Base-by-base conservation (phyloP, 768 basidiomycete genomes). In the Lactarius akahatsu region DNA sequence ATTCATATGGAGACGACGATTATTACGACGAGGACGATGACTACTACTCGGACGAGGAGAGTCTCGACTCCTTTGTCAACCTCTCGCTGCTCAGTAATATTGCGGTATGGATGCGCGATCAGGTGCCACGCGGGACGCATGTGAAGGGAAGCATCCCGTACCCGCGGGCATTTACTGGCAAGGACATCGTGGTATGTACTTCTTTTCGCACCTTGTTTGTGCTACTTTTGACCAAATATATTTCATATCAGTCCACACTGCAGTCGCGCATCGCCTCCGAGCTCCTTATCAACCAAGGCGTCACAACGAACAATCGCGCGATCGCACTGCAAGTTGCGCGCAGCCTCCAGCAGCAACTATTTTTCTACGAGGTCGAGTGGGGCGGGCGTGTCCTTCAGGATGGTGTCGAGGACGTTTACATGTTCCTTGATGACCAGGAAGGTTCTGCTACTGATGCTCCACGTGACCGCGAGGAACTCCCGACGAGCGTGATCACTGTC, bases 281-380 rank as follows among this genome's bases (percentile, higher is more conserved):
- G 72, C 82, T 96, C 9, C 84, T 89, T 57, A 83, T 89, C 72
- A 86, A 88, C 62, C 89, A 92, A 67, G 86, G 86, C 13, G 81
- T 90, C 41, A 86, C 87, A 3, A 87, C 87, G 0, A 88, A 83
- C 67, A 93, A 96, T 71, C 83, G 96, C 9, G 85, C 91, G 7
- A 88, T 89, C 18, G 93, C 96, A 4, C 78, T 97, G 34, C 88
- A 91, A 74, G 89, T 96, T 43, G 97, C 94, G 4, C 87, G 94
- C 45, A 92, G 91, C 64, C 80, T 98, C 43, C 95, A 98, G 73
- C 89, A 85, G 65, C 94, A 96, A 74, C 82, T 98, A 5, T 98
- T 94, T 81, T 96, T 97, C 76, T 93, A 94, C 73, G 96, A 98
- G 75, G 95, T 98, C 8, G 95, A 98, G 74, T 96, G 95, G 92